phyloP scores from a whole-genome alignment of 1,284 basidiomycete species.

The Ustilago nuda region DNA sequence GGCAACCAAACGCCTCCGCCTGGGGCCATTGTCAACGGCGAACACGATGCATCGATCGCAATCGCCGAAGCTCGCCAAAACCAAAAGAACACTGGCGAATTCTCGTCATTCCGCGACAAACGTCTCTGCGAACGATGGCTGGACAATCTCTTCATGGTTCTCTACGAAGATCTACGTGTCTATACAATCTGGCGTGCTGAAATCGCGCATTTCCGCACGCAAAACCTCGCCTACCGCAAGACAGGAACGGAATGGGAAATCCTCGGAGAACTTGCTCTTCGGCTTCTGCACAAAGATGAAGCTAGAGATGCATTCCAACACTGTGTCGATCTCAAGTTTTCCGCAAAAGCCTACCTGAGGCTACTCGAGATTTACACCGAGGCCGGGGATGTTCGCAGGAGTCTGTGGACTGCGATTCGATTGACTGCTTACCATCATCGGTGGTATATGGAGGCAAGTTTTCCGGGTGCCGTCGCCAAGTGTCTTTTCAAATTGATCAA shows the following conservation, averaged over 20 bases:
- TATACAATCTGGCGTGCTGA: conserved; percentile 99
- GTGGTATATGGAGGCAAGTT: conserved; percentile 73
- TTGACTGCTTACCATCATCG: conserved; percentile 89
- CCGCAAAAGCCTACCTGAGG: conserved; percentile 89
- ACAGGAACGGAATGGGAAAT: conserved; percentile 99
- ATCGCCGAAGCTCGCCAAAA: conserved; percentile 46
- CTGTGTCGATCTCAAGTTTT: conserved; percentile 89
- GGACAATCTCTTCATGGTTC: conserved; percentile 97
- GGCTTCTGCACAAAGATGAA: conserved; percentile 95
- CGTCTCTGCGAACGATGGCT: conserved; percentile 96
- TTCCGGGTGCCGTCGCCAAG: conserved; percentile 88
- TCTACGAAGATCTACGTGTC: conserved; percentile 98
- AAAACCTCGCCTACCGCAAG: conserved; percentile 95
- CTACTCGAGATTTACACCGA: conserved; percentile 94
- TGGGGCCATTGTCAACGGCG: conserved; percentile 41
- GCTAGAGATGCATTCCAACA: conserved; percentile 96
- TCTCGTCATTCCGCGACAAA: conserved; percentile 93
- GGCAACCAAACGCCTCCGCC: neutral
- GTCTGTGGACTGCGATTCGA: conserved; percentile 89
- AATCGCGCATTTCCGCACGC: conserved; percentile 97
- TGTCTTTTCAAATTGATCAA: conserved; percentile 92
- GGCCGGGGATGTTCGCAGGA: conserved; percentile 89
- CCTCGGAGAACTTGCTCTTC: conserved; percentile 89
- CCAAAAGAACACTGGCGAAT: conserved; percentile 70
- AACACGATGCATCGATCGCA: conserved; percentile 48